These are phyloP conservation scores for Pseudozyma thailandica DNA, from an alignment of 1,284 basidiomycete genomes.

Conservation along the genomic window DNA sequence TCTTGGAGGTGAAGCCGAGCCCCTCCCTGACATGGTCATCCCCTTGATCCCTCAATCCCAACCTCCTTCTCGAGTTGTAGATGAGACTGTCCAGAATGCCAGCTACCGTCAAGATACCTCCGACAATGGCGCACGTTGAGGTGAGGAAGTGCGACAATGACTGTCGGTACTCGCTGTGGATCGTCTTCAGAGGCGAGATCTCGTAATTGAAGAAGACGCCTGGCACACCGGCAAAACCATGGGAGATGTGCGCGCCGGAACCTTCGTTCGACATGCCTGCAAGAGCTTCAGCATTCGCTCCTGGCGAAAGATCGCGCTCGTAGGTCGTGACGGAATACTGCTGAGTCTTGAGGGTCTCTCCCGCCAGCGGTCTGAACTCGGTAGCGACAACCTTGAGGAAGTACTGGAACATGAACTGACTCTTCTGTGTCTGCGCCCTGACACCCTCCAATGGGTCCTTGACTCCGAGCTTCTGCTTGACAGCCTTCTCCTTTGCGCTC, in stretches of 20 bases:
- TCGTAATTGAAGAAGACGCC: slow-evolving; percentile 76
- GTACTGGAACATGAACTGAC: slow-evolving; percentile 73
- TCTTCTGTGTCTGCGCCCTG: slow-evolving; percentile 73
- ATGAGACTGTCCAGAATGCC: slow-evolving; percentile 88
- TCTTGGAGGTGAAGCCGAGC: slow-evolving; percentile 53
- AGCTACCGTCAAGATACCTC: slow-evolving; percentile 94
- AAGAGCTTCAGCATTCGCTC: slow-evolving; percentile 27
- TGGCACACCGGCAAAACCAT: slow-evolving; percentile 77
- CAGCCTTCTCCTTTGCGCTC: slow-evolving; percentile 30
- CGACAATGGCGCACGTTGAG: slow-evolving; percentile 85
- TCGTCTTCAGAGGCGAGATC: slow-evolving; percentile 72
- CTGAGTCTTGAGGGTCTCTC: slow-evolving; percentile 75
- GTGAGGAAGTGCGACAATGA: slow-evolving; percentile 97
- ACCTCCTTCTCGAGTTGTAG: slow-evolving; percentile 72
- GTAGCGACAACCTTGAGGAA: slow-evolving; percentile 80
- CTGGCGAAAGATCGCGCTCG: slow-evolving; percentile 78
- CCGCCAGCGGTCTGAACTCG: slow-evolving; percentile 52
- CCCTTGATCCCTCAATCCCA: slow-evolving; percentile 27
- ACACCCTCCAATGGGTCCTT: slow-evolving; percentile 84
- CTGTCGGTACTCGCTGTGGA: slow-evolving; percentile 74
- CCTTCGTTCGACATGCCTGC: slow-evolving; percentile 44
- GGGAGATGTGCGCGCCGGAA: slow-evolving; percentile 74
- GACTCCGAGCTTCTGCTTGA: slow-evolving; percentile 80
- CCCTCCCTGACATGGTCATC: slow-evolving; percentile 41
- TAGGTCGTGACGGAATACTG: slow-evolving; percentile 96